Conservation (phyloP, 2,329 filamentous ascomycete genomes). For the Penicillium sp. region DNA sequence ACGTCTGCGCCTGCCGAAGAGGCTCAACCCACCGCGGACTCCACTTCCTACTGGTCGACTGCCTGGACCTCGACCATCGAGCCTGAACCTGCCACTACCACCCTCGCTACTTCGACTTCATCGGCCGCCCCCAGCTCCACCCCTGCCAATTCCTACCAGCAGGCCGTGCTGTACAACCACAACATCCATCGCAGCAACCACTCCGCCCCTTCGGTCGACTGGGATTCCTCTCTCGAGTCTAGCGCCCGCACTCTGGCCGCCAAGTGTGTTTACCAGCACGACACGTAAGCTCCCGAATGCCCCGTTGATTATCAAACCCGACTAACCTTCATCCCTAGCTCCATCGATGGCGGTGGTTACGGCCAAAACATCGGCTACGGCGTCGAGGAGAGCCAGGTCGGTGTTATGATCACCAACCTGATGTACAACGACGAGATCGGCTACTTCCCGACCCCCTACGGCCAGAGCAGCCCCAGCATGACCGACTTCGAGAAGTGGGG, state of each 20-base stretch:
- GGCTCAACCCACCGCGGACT: constrained; percentile 4
- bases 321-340: constrained; percentile 31
- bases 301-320: constrained; percentile 32
- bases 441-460: constrained; percentile 59
- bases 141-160: constrained; percentile 32
- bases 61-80: constrained; percentile 41
- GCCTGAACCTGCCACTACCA: constrained; percentile 39
- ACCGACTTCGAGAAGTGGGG: constrained; percentile 65
- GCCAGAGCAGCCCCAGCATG: constrained; percentile 59
- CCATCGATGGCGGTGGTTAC: constrained; percentile 61
- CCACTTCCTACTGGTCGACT: constrained; percentile 17
- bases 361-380: constrained; percentile 90
- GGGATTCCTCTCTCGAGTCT: constrained; percentile 62
- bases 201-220: constrained; percentile 63
- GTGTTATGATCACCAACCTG: constrained; percentile 69
- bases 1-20: constrained; percentile 4
- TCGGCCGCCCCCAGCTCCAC: constrained; percentile 39
- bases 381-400: constrained; percentile 56
- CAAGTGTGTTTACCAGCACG: constrained; percentile 70
- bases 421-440: constrained; percentile 85
- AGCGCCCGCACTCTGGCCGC: constrained; percentile 65
- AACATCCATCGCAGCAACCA: constrained; percentile 85
- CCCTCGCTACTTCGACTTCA: constrained; percentile 33
- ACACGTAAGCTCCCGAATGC: constrained; percentile 58
- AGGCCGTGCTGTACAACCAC: constrained; percentile 64